Conservation (phyloP, 139 green algal genomes). For the Pseudopediastrum boryanum region DNA sequence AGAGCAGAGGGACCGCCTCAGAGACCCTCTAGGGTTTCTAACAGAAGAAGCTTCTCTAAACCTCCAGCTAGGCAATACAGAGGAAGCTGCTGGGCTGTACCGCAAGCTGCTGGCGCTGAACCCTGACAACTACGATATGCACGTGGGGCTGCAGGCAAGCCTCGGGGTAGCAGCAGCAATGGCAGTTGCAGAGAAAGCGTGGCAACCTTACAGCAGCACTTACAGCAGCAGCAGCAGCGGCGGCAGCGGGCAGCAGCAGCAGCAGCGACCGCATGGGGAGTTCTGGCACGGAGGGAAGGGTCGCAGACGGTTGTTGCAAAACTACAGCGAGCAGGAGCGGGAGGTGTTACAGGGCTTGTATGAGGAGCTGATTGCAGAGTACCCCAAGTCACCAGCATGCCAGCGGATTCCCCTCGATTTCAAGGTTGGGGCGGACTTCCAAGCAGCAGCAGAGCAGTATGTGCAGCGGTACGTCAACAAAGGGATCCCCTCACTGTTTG, state of each 20-base stretch:
- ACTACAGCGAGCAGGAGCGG: conserved; percentile 49
- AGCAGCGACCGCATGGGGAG: conserved; percentile 10
- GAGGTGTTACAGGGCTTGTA: conserved; percentile 75
- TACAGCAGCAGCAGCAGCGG: conserved; percentile 8
- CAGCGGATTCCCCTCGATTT: conserved; percentile 93
- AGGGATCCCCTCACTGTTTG: conserved; percentile 96
- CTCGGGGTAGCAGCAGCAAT: conserved; percentile 37
- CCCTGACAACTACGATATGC: conserved; percentile 82
- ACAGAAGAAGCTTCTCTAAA: conserved; percentile 74
- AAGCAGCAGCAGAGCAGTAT: conserved; percentile 70
- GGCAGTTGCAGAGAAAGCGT: not conserved
- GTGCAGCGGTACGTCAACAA: conserved; percentile 73
- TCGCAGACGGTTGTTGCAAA: conserved; percentile 24
- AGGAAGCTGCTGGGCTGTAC: conserved; percentile 77
- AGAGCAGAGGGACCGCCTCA: conserved; percentile 58
- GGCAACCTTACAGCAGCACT: conserved; percentile 10
- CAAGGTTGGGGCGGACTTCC: conserved; percentile 75
- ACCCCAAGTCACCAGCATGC: conserved; percentile 66
- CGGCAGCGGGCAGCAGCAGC: conserved; percentile 1
- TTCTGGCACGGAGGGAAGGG: conserved; percentile 27
- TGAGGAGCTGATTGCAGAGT: conserved; percentile 62
- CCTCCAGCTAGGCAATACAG: conserved; percentile 44
- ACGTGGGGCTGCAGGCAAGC: conserved; percentile 69
- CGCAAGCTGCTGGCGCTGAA: conserved; percentile 68
- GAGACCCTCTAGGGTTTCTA: conserved; percentile 75